These are phyloP conservation scores for Skeletonema grethae DNA, from an alignment of 108 stramenopile species.

Conservation along the genomic window DNA sequence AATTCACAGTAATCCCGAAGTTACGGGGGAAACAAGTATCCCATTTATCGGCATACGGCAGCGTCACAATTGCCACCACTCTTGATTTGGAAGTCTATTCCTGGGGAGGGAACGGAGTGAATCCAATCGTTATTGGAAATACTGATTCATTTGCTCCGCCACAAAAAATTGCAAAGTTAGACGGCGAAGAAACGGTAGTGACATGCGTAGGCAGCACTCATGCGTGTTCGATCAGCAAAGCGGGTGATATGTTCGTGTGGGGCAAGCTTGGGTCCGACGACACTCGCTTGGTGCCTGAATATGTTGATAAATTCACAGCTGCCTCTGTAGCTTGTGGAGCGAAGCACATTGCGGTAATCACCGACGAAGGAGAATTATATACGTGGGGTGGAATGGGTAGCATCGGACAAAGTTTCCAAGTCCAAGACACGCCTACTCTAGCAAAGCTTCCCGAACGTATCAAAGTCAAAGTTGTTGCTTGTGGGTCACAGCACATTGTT, in stretches of 20 bases:
- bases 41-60: constrained; percentile 54
- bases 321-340: constrained; percentile 43
- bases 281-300: constrained; percentile 31
- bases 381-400: constrained; percentile 62
- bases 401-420: constrained; percentile 44
- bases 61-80: constrained; percentile 65
- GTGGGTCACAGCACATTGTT: constrained; percentile 69
- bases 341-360: constrained; percentile 53
- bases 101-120: constrained; percentile 73
- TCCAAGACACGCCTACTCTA: constrained; percentile 32
- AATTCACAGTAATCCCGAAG: constrained; percentile 55
- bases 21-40: constrained; percentile 58
- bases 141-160: constrained; percentile 37
- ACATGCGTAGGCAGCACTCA: constrained; percentile 61
- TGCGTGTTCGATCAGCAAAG: constrained; percentile 46
- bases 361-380: constrained; percentile 29
- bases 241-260: constrained; percentile 66
- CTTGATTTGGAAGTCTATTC: constrained; percentile 68
- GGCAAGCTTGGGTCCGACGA: constrained; percentile 48
- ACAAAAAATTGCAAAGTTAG: constrained; percentile 54
- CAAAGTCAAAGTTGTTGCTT: constrained; percentile 41
- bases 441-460: constrained; percentile 42
- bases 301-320: constrained; percentile 37
- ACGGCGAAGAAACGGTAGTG: constrained; percentile 67
- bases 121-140: constrained; percentile 40